Evolutionary conservation across 1,284 basidiomycete species (phyloP), one percentile per base, ranked within the genome.

Genomic region (Moniliophthora roreri): DNA sequence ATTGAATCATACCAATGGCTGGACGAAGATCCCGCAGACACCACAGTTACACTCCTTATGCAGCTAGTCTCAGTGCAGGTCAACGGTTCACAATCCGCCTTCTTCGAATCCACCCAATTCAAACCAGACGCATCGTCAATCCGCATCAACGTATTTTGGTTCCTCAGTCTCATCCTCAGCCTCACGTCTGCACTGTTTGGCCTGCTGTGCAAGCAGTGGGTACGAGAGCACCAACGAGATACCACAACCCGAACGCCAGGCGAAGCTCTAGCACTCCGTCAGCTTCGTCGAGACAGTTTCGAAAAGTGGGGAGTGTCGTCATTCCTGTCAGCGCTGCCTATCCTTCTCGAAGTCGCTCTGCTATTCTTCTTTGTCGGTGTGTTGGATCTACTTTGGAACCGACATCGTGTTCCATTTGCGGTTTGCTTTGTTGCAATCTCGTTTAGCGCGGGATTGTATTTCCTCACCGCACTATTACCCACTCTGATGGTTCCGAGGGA

Each of bases 351-450:
- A 44, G 42, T 62, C 11, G 60, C 68, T 0, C 53, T 69, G 2
- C 46, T 62, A 3, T 58, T 69, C 6, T 71, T 69, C 58, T 62
- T 69, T 18, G 55, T 55, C 3, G 70, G 70, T 3, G 23, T 64
- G 5, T 37, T 64, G 13, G 62, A 66, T 20, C 56, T 64, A 3
- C 34, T 55, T 3, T 55, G 54, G 54, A 42, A 32, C 16, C 46
- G 51, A 16, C 49, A 55, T 32, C 6, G 28, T 6, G 11, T 11
- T 32, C 28, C 28, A 11, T 32, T 32, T 11, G 11, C 11, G 7
- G 28, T 11, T 32, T 6, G 7, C 7, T 6, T 32, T 6, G 11
- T 11, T 11, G 28, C 11, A 6, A 11, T 32, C 11, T 6, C 28
- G 28, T 6, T 32, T 32, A 32, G 28, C 28, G 28, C 28, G 6